Evolutionary conservation across 2,329 filamentous ascomycete genomes (phyloP).

Genomic region (Colletotrichum coccodes): DNA sequence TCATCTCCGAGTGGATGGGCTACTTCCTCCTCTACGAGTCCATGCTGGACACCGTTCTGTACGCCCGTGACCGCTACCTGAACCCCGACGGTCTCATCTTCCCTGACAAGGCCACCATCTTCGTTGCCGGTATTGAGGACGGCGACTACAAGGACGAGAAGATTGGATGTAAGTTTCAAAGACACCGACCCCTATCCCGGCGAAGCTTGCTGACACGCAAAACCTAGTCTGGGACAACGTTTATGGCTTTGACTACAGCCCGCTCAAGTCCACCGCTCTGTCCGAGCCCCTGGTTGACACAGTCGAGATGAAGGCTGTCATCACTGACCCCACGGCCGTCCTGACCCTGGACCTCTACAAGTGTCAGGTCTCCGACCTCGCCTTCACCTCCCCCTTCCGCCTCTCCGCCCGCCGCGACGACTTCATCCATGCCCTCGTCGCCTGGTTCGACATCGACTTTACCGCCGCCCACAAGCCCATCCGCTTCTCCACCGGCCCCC

Average conservation of each 20-base stretch:
- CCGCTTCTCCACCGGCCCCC: constrained; percentile 94
- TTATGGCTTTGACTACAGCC: constrained; percentile 96
- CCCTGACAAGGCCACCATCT: constrained; percentile 98
- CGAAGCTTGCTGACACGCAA: background rate
- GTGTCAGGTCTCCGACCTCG: constrained; percentile 83
- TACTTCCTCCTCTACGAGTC: constrained; percentile 99
- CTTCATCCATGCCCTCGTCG: constrained; percentile 95
- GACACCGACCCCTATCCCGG: background rate
- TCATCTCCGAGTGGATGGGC: constrained; percentile 99
- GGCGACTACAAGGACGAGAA: constrained; percentile 99
- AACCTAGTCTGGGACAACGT: constrained; percentile 96
- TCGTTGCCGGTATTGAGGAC: constrained; percentile 96
- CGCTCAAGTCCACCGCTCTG: constrained; percentile 91
- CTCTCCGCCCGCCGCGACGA: constrained; percentile 86
- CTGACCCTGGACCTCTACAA: constrained; percentile 94
- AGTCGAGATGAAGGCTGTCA: constrained; percentile 95
- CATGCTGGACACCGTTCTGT: constrained; percentile 98
- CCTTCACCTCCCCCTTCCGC: constrained; percentile 83
- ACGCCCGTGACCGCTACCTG: constrained; percentile 93
- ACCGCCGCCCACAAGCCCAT: constrained; percentile 98
- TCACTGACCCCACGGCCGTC: constrained; percentile 88
- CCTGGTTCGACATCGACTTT: constrained; percentile 99
- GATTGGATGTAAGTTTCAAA: constrained; percentile 86
- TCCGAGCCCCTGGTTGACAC: constrained; percentile 97
- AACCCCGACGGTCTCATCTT: constrained; percentile 91